These are phyloP conservation scores for Beta corolliflora DNA, from an alignment of 179 eudicot species.

Conservation along the genomic window DNA sequence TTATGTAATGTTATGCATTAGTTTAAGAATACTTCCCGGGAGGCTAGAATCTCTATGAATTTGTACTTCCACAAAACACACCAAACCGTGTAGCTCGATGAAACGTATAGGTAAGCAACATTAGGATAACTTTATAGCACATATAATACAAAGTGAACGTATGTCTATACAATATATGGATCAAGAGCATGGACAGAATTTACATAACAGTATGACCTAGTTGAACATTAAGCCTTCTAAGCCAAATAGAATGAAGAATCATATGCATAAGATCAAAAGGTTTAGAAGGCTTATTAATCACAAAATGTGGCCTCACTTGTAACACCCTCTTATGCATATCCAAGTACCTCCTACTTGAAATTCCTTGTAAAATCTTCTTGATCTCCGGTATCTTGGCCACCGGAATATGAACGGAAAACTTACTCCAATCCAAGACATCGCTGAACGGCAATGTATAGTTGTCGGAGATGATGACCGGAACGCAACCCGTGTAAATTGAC, in stretches of 20 bases:
- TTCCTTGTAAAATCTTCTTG: slow-evolving; percentile 46
- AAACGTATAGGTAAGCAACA: too few species aligned
- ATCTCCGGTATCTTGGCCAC: slow-evolving; percentile 45
- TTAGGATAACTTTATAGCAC: neutral
- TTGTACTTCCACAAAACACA: too few species aligned
- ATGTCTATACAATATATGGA: slow-evolving; percentile 1
- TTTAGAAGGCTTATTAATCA: slow-evolving; percentile 44
- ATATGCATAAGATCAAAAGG: slow-evolving; percentile 54
- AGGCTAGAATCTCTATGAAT: too few species aligned
- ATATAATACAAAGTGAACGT: too few species aligned
- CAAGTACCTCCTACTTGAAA: slow-evolving; percentile 41
- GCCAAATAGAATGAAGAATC: slow-evolving; percentile 67
- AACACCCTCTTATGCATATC: slow-evolving; percentile 46
- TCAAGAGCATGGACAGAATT: neutral
- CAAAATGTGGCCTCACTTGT: slow-evolving; percentile 59
- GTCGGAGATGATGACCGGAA: slow-evolving; percentile 51
- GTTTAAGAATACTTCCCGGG: too few species aligned
- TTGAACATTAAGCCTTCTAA: slow-evolving; percentile 49
- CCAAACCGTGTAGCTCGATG: too few species aligned
- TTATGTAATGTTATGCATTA: too few species aligned
- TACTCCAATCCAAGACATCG: slow-evolving; percentile 59
- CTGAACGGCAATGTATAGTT: slow-evolving; percentile 51
- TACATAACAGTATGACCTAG: slow-evolving; percentile 22
- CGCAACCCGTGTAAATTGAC: slow-evolving; percentile 54
- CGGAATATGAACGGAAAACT: slow-evolving; percentile 41